phyloP scores from a whole-genome alignment of 768 basidiomycete species.

The Termitomyces sp. region DNA sequence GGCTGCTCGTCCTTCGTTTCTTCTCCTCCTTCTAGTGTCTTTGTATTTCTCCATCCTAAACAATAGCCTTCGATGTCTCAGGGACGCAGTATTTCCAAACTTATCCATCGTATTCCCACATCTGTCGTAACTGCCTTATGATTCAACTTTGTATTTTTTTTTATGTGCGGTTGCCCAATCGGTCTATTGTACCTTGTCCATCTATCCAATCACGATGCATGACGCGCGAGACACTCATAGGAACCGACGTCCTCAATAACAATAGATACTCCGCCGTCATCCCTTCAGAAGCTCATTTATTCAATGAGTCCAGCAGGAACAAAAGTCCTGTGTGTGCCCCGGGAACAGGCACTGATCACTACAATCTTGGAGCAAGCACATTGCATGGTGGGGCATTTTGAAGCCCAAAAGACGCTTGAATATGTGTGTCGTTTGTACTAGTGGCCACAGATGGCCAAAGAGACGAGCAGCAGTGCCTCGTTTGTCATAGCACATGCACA shows the following conservation, averaged over 20 bases:
- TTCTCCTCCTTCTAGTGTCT: background rate
- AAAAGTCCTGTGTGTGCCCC: too few species aligned
- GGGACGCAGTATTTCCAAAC: background rate
- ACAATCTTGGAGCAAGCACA: too few species aligned
- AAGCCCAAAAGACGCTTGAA: too few species aligned
- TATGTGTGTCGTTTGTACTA: too few species aligned
- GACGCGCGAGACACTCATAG: slow-evolving; percentile 1
- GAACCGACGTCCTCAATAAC: slow-evolving; percentile 2
- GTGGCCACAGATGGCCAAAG: too few species aligned
- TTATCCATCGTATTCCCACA: slow-evolving; percentile 5
- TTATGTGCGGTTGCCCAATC: background rate
- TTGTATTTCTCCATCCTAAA: slow-evolving; percentile 3
- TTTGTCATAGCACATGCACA: background rate
- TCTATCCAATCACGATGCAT: background rate
- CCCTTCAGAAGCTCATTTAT: too few species aligned
- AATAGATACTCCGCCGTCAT: background rate
- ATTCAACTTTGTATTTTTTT: slow-evolving; percentile 11
- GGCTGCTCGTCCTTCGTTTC: slow-evolving; percentile 1
- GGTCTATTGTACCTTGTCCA: background rate
- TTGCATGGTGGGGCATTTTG: too few species aligned
- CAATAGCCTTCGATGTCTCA: slow-evolving; percentile 4
- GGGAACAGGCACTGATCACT: too few species aligned
- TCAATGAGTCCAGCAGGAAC: too few species aligned
- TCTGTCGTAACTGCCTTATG: slow-evolving; percentile 7
- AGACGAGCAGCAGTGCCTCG: background rate